These are phyloP conservation scores for Pilatotrama ljubarskyi DNA, from an alignment of 768 basidiomycete genomes.

Conservation along the genomic window DNA sequence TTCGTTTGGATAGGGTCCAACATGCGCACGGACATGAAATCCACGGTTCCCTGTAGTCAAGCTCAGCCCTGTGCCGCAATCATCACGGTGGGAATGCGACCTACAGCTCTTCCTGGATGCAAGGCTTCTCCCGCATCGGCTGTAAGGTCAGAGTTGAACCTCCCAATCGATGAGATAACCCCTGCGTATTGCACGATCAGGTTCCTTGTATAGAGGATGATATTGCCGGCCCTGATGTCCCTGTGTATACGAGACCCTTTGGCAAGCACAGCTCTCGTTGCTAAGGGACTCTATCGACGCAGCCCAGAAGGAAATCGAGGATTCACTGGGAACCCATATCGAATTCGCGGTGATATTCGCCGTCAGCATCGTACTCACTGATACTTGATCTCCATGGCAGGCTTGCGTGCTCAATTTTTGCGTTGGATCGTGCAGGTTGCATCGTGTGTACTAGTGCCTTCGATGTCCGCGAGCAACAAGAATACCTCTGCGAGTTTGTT, in stretches of 20 bases:
- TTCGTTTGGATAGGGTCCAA: background rate
- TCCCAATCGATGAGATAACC: conserved; percentile 19
- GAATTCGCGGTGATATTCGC: conserved; percentile 5
- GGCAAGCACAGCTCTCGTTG: conserved; percentile 1
- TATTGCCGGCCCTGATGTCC: conserved; percentile 15
- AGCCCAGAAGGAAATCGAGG: background rate
- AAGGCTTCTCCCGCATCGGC: background rate
- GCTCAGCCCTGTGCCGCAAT: no score
- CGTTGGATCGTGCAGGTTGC: conserved; percentile 35
- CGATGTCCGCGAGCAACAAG: conserved; percentile 24
- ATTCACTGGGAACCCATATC: background rate
- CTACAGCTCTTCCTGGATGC: background rate
- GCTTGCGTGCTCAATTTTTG: conserved; percentile 31
- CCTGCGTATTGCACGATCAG: background rate
- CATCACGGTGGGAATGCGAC: background rate
- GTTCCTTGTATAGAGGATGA: conserved; percentile 7
- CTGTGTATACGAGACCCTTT: conserved; percentile 3
- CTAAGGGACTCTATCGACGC: background rate
- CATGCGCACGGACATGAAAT: conserved; percentile 2
- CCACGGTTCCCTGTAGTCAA: conserved; percentile 8
- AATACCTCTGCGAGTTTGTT: conserved; percentile 32
- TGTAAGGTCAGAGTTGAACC: background rate
- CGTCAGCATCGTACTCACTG: conserved; percentile 32
- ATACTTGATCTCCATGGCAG: conserved; percentile 32
- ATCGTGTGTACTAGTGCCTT: conserved; percentile 34